Percentiles rank a stretch among this genome's conserved stretches.
These are phyloP conservation scores for Mollisia scopiformis DNA, from an alignment of 2,329 filamentous ascomycete genomes.

Conservation along the genomic window DNA sequence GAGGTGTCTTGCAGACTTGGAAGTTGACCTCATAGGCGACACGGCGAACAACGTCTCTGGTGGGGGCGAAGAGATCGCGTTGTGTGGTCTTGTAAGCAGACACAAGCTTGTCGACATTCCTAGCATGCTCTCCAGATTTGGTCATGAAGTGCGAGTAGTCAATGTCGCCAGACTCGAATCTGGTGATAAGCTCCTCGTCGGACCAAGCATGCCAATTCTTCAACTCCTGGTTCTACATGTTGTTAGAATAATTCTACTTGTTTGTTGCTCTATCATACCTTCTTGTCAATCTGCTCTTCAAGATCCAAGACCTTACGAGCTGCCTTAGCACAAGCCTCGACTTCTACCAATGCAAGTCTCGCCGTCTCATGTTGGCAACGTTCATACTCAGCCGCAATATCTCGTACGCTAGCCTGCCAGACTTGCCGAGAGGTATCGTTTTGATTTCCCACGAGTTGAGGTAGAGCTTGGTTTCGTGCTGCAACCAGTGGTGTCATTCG, in stretches of 20 bases:
- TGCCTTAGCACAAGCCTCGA: not conserved
- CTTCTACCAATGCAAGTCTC: not conserved
- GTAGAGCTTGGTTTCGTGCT: not conserved
- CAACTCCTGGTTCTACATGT: not conserved
- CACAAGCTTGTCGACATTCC: not conserved
- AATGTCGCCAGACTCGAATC: not conserved
- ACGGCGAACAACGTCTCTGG: not conserved
- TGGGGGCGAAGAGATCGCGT: not conserved
- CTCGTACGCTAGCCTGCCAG: not conserved
- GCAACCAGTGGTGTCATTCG: not conserved
- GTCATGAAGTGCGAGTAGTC: not conserved
- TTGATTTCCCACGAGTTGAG: not conserved
- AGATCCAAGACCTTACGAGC: not conserved
- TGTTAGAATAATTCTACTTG: not conserved
- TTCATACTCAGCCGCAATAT: not conserved
- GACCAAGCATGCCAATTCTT: not conserved
- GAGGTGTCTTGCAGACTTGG: not conserved
- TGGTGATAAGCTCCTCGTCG: not conserved
- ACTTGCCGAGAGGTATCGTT: not conserved
- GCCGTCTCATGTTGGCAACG: not conserved
- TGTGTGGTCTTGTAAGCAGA: not conserved
- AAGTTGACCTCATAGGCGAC: not conserved
- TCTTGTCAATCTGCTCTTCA: not conserved
- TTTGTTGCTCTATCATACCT: not conserved
- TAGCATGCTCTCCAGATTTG: not conserved